phyloP scores from a whole-genome alignment of 1,284 basidiomycete species.

The Hortiboletus rubellus region DNA sequence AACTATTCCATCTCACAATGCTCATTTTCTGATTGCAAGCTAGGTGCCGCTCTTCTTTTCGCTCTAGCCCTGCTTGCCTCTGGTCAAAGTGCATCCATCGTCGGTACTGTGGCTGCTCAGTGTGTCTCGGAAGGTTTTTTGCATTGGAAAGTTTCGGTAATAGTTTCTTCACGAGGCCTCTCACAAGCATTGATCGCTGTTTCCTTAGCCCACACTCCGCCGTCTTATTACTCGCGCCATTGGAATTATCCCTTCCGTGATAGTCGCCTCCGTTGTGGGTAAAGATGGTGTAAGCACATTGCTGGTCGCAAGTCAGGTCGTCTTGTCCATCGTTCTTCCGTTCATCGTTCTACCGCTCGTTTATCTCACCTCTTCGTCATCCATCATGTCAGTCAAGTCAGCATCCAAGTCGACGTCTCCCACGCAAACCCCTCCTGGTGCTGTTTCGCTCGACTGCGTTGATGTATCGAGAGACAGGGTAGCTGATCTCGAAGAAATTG shows the following conservation, averaged over 20 bases:
- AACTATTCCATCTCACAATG: background rate
- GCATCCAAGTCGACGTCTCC: background rate
- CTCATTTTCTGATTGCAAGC: slow-evolving; percentile 20
- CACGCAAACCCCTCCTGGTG: background rate
- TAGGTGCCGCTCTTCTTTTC: slow-evolving; percentile 79
- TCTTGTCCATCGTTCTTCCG: slow-evolving; percentile 85
- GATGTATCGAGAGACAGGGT: background rate
- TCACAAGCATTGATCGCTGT: slow-evolving; percentile 7
- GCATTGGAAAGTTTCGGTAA: slow-evolving; percentile 82
- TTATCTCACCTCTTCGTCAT: slow-evolving; percentile 68
- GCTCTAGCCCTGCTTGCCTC: slow-evolving; percentile 83
- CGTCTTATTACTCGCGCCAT: slow-evolving; percentile 83
- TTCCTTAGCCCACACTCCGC: slow-evolving; percentile 68
- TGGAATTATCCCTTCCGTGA: slow-evolving; percentile 84
- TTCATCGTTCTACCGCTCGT: slow-evolving; percentile 84
- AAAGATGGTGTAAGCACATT: slow-evolving; percentile 76
- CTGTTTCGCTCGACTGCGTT: background rate
- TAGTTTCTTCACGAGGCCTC: slow-evolving; percentile 25
- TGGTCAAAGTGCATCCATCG: slow-evolving; percentile 91
- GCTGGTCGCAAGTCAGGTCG: slow-evolving; percentile 87
- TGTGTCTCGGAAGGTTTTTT: slow-evolving; percentile 95
- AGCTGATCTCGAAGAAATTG: slow-evolving; percentile 4
- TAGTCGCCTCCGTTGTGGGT: slow-evolving; percentile 78
- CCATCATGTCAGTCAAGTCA: slow-evolving; percentile 63
- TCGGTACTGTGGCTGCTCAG: slow-evolving; percentile 92